These are phyloP conservation scores for Claviceps monticola DNA, from an alignment of 2,329 filamentous ascomycete species.

Conservation along the genomic window DNA sequence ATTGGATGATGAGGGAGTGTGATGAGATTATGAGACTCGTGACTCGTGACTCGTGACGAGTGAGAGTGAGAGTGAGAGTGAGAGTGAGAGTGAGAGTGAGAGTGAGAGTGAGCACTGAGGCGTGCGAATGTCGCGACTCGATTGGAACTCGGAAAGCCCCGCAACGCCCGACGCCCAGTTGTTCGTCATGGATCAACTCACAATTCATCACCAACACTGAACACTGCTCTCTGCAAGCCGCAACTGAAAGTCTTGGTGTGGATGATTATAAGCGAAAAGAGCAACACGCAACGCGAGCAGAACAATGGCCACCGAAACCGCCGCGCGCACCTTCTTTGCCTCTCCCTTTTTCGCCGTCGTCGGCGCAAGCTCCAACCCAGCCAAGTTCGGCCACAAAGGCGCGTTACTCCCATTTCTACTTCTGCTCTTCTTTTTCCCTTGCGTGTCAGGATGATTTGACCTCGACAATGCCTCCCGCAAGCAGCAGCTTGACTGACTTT, in stretches of 20 bases:
- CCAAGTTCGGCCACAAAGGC: constrained; percentile 86
- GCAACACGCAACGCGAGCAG: background rate
- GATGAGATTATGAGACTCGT: too few relatives aligned
- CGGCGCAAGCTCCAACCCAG: constrained; percentile 71
- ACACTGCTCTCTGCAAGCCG: background rate
- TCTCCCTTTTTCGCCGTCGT: constrained; percentile 74
- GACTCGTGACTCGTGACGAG: too few relatives aligned
- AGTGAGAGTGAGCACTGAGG: too few relatives aligned
- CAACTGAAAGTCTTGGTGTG: background rate
- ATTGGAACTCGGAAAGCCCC: background rate
- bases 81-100: too few relatives aligned
- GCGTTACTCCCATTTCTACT: constrained; percentile 12
- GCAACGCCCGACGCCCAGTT: background rate
- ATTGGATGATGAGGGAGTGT: too few relatives aligned
- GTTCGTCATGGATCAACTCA: background rate
- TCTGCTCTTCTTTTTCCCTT: background rate
- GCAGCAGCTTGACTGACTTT: background rate
- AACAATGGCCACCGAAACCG: constrained; percentile 50
- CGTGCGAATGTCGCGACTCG: background rate
- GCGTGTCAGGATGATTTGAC: background rate
- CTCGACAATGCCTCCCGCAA: background rate
- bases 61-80: too few relatives aligned
- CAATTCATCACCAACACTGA: background rate
- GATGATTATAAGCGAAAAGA: too few relatives aligned
- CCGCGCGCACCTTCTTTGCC: constrained; percentile 67